Evolutionary conservation across 208 protist species (phyloP), one percentile per base, ranked within the genome.

Genomic region (Porcisia hertigi): DNA sequence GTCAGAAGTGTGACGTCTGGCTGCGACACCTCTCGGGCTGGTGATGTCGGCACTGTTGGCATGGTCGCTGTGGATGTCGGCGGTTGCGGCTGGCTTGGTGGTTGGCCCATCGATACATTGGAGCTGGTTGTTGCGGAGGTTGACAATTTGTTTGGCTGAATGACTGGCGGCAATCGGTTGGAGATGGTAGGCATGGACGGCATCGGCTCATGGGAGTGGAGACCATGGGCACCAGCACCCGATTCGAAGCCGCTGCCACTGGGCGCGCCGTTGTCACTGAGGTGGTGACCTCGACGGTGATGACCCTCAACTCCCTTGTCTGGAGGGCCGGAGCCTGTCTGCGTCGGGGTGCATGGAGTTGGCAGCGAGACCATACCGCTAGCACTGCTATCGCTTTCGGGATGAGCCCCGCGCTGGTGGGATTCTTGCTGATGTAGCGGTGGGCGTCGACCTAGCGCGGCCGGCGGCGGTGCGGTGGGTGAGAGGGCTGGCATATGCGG

Each of bases 401-500:
- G 36, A 63, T 59, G 41, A 12, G 6, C 18, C 30, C 23, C 30
- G 54, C n/a, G 49, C 69, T 73, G 69, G 23, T 71, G 39, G n/a
- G 47, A 6, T 18, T 57, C 36, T 34, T 49, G 36, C 30, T 49
- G 69, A 55, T 74, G 72, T 8, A 57, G 36, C 58, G 62, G 69
- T 30, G 80, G 81, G 30, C 25, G 52, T 43, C 66, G 66, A 30
- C 66, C 45, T 36, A 20, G 66, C n/a, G 71, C 55, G 39, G 69
- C 64, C 18, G 45, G 30, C 25, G 79, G 43, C 5, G 71, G 65
- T 36, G 41, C 7, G 23, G 70, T 36, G 30, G 76, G 60, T 1
- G 81, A 54, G 25, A 79, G n/a, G 18, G 57, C 43, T 4, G 76
- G 76, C 76, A 80, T 80, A 49, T 47, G 76, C 16, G 54, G 41